Evolutionary conservation across 2,329 filamentous ascomycete species (phyloP).

Genomic region (Hirsutella rhossiliensis): DNA sequence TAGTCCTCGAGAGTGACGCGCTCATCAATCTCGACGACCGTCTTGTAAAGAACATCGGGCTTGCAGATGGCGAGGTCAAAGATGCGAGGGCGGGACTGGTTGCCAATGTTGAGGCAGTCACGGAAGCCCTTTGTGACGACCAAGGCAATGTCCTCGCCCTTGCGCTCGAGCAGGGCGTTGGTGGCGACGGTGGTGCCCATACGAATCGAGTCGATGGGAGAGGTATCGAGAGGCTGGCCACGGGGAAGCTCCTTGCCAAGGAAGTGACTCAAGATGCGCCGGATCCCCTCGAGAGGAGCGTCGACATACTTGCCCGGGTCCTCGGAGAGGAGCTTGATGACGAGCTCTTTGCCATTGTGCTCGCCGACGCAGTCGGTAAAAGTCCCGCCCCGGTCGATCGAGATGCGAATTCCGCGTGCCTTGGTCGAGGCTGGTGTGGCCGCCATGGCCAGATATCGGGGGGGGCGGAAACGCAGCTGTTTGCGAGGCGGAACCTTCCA

Average conservation of each 20-base stretch:
- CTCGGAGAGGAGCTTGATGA: slow-evolving; percentile 62
- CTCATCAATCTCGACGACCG: slow-evolving; percentile 63
- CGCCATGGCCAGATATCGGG: background rate
- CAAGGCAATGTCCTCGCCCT: slow-evolving; percentile 59
- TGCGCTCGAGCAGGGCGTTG: slow-evolving; percentile 63
- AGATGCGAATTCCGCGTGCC: slow-evolving; percentile 45
- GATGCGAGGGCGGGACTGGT: slow-evolving; percentile 60
- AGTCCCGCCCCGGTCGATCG: slow-evolving; percentile 31
- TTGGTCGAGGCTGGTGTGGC: slow-evolving; percentile 64
- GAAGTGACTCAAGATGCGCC: slow-evolving; percentile 27
- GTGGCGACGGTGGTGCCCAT: slow-evolving; percentile 77
- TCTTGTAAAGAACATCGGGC: slow-evolving; percentile 57
- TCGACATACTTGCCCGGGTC: slow-evolving; percentile 62
- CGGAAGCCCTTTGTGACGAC: slow-evolving; percentile 62
- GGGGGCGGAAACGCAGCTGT: too few species aligned
- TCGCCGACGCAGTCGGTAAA: slow-evolving; percentile 62
- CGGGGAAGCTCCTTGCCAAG: slow-evolving; percentile 19
- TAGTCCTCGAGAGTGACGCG: slow-evolving; percentile 64
- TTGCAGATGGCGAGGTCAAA: slow-evolving; percentile 61
- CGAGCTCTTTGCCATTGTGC: slow-evolving; percentile 51
- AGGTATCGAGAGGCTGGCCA: slow-evolving; percentile 20
- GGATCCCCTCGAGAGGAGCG: slow-evolving; percentile 62
- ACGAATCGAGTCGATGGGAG: slow-evolving; percentile 49
- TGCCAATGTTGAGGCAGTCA: slow-evolving; percentile 60
- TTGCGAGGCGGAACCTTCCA: too few species aligned